Conservation (phyloP, 192 early-diverging fungal species). For the Coemansia sp. region DNA sequence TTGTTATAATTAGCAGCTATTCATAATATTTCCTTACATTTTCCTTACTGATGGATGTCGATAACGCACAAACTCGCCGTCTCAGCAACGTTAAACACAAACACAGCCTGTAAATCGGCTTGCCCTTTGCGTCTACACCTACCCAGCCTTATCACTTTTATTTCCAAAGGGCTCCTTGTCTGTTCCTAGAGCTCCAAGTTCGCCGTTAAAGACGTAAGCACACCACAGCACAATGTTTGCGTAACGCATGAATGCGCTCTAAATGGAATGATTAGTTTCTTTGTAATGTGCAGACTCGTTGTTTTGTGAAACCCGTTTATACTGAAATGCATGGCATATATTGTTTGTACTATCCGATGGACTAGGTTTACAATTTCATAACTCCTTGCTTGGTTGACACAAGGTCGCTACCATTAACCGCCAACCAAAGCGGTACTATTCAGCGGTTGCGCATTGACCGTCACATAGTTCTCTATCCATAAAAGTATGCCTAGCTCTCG, state of each 20-base stretch:
- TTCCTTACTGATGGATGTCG: background rate
- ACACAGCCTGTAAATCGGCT: background rate
- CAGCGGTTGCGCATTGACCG: background rate
- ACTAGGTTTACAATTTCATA: background rate
- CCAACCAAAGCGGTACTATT: background rate
- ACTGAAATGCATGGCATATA: background rate
- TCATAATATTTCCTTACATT: background rate
- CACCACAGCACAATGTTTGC: background rate
- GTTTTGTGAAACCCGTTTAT: background rate
- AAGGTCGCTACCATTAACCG: background rate
- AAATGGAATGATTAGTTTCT: background rate
- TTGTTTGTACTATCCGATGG: too few species aligned
- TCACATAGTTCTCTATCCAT: background rate
- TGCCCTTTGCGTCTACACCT: background rate
- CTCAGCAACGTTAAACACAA: background rate
- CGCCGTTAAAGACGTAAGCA: background rate
- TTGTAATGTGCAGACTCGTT: background rate
- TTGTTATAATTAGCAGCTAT: background rate
- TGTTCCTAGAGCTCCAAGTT: background rate
- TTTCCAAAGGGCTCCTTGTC: background rate
- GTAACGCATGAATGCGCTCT: background rate
- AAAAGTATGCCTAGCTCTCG: slow-evolving; percentile 1
- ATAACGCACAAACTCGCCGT: background rate
- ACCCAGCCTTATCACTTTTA: too few species aligned
- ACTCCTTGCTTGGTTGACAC: background rate